Conservation (phyloP, 345 rosid genomes). For the Turnera subulata region DNA sequence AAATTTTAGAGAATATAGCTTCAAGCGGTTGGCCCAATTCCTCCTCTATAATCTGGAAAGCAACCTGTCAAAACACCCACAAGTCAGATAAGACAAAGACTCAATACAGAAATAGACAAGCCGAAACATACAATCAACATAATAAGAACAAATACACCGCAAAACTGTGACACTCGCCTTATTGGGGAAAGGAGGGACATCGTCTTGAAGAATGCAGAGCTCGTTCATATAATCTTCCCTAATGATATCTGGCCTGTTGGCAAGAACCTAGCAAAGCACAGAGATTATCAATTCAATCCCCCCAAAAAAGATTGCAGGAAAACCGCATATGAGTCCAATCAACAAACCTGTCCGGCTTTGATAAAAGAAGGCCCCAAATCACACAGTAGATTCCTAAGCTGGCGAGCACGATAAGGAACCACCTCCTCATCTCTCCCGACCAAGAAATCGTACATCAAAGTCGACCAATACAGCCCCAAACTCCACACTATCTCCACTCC, state of each 20-base stretch:
- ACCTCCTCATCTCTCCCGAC: slow-evolving; percentile 93
- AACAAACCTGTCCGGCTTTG: slow-evolving; percentile 90
- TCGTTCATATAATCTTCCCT: slow-evolving; percentile 98
- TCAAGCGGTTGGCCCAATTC: slow-evolving; percentile 90
- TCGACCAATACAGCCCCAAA: slow-evolving; percentile 87
- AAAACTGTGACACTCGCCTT: slow-evolving; percentile 41
- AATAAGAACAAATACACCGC: background rate
- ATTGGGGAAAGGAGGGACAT: slow-evolving; percentile 92
- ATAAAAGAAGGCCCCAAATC: slow-evolving; percentile 95
- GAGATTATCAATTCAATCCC: slow-evolving; percentile 2
- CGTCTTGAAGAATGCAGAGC: slow-evolving; percentile 96
- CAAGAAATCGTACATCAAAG: slow-evolving; percentile 70
- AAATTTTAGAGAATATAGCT: slow-evolving; percentile 78
- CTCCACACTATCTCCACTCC: slow-evolving; percentile 95
- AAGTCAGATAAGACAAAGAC: slow-evolving; percentile 21
- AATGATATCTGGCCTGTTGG: slow-evolving; percentile 90
- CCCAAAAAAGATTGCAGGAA: too few relatives aligned
- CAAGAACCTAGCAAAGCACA: slow-evolving; percentile 60
- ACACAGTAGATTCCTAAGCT: slow-evolving; percentile 89
- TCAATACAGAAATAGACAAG: background rate
- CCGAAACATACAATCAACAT: background rate
- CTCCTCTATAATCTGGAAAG: slow-evolving; percentile 88
- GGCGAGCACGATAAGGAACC: slow-evolving; percentile 85
- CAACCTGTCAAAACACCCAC: slow-evolving; percentile 50
- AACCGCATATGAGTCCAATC: too few relatives aligned